These are phyloP conservation scores for Chamaecyparis obtusa DNA, from an alignment of 75 land plant species.

Conservation along the genomic window DNA sequence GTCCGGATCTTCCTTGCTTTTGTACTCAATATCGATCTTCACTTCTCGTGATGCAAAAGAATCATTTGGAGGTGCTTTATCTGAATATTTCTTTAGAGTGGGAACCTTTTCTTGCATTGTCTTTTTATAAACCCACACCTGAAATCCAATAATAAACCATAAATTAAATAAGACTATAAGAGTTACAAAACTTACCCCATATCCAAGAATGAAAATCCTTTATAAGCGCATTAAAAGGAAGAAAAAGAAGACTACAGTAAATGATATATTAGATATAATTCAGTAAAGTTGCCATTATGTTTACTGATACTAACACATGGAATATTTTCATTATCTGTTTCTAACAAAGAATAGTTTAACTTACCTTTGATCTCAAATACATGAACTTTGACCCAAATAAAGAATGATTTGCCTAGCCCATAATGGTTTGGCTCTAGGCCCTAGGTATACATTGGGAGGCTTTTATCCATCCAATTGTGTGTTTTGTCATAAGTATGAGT, in stretches of 20 bases:
- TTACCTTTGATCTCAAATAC: not conserved
- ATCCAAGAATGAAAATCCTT: not conserved
- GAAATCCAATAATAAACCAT: slow-evolving; percentile 7
- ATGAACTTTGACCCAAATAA: not conserved
- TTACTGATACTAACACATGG: not conserved
- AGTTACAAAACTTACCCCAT: not conserved
- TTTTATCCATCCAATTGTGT: not conserved
- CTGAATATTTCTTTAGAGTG: slow-evolving; percentile 83
- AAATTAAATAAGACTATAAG: not conserved
- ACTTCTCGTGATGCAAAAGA: slow-evolving; percentile 83
- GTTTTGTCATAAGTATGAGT: not conserved
- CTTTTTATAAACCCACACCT: slow-evolving; percentile 99
- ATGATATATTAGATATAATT: not conserved
- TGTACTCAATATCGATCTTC: slow-evolving; percentile 87
- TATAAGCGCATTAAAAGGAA: not conserved
- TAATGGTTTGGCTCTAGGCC: not conserved
- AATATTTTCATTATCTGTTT: not conserved
- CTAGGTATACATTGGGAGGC: not conserved
- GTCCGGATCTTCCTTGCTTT: slow-evolving; percentile 62
- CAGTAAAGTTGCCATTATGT: not conserved
- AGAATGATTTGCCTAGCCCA: not conserved
- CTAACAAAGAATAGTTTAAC: not conserved
- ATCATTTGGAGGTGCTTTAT: slow-evolving; percentile 75
- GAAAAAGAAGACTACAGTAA: not conserved
- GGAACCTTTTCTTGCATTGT: slow-evolving; percentile 84